Base-by-base conservation (phyloP, 306 rosid species). In the Pyrus bretschneideri region DNA sequence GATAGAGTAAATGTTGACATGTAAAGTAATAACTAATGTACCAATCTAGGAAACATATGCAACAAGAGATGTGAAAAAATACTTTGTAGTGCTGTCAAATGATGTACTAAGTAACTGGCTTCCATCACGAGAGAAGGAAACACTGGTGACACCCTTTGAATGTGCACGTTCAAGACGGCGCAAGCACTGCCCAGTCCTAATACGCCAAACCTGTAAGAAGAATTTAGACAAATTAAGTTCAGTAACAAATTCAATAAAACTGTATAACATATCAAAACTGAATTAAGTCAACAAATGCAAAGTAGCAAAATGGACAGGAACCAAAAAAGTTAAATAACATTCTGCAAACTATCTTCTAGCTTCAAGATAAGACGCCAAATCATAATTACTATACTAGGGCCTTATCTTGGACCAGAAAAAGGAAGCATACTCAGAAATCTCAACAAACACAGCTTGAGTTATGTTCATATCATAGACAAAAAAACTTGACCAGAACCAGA, bases 161-260 rank as follows among this genome's bases (percentile, higher is more conserved):
- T 96, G 99, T 45, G 99, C 99, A 62, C 89, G 92, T 78, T 96
- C 99, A 86, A 96, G 96, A 79, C 99, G 98, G 59, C 99, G 91
- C 91, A 96, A 86, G 87, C 99, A 96, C 87, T 96, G 99, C 73
- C 98, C 99, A 63, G 96, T 93, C 87, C 99, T 91, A 60, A 92
- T 87, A 76, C 99, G 98, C 98, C 98, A 96, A 42, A 96, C 93
- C 99, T 95, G 78, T 67, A 79, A 60, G 67, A 83, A 11, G 22
- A 60, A 73, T 29, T 31, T 18, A 21, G 51, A 66, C 25, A 51
- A 69, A 49, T 73, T 60, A 71, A 76, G 9, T 30, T 29, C 45
- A 63, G 31, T 22, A 49, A 25, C 12, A 30, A 74, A 23, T 55
- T 58, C 40, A 57, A 49, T 49, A 49, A 49, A 49, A 14, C 18